These are phyloP conservation scores for Gossypium gossypioides DNA, from an alignment of 441 rosid species.

Conservation along the genomic window DNA sequence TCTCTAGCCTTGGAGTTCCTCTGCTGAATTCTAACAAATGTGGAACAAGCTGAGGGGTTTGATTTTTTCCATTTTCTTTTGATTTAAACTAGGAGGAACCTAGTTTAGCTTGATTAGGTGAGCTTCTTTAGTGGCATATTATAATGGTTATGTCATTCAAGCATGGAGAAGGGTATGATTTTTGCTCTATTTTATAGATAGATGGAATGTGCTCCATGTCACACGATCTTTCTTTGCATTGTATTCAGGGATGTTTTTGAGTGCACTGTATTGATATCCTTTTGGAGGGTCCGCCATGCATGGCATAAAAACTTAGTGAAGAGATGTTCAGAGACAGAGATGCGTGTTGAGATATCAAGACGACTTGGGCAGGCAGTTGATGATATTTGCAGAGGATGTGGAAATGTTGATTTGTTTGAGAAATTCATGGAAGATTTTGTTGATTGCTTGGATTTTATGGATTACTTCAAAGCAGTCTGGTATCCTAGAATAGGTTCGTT, in stretches of 20 bases:
- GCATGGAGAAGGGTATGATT: neutral
- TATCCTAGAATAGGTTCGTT: constrained; percentile 61
- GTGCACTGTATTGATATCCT: constrained; percentile 64
- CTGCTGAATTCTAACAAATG: neutral
- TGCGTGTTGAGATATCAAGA: constrained; percentile 44
- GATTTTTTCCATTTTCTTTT: neutral
- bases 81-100: neutral
- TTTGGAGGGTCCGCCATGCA: constrained; percentile 74
- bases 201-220: constrained; percentile 2
- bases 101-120: neutral
- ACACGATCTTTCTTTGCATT: constrained; percentile 14
- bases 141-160: neutral
- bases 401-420: constrained; percentile 39
- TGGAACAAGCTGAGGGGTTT: neutral
- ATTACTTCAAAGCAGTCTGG: constrained; percentile 79
- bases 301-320: constrained; percentile 82
- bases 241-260: constrained; percentile 81
- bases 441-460: constrained; percentile 50
- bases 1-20: neutral
- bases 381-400: constrained; percentile 49
- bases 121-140: neutral
- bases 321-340: constrained; percentile 55
- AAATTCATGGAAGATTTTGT: constrained; percentile 50
- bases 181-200: neutral
- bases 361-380: constrained; percentile 54